phyloP scores from a whole-genome alignment of 1,139 yeast species.

The Suhomyces chickasaworum region DNA sequence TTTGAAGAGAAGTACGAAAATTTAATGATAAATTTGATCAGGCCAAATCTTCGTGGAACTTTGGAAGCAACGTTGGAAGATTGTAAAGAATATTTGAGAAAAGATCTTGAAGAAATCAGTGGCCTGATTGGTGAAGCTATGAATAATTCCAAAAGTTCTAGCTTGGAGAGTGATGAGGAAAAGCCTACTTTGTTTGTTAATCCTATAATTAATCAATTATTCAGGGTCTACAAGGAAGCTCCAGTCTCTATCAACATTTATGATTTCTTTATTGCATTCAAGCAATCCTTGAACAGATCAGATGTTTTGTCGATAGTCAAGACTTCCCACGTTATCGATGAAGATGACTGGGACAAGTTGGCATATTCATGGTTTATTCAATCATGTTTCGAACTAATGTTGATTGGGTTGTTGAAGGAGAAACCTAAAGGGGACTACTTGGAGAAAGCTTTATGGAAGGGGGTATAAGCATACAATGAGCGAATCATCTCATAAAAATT shows the following conservation, averaged over 20 bases:
- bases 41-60: conserved; percentile 40
- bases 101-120: conserved; percentile 12
- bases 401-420: conserved; percentile 44
- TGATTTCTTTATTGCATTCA: conserved; percentile 77
- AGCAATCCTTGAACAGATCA: conserved; percentile 49
- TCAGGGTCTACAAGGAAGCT: conserved; percentile 77
- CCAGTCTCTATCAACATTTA: conserved; percentile 70
- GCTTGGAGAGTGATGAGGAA: neutral
- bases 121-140: neutral
- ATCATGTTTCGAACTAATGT: conserved; percentile 42
- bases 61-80: conserved; percentile 37
- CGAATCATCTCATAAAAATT: no score
- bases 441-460: conserved; percentile 49
- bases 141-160: neutral
- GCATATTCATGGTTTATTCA: conserved; percentile 47
- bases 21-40: conserved; percentile 39
- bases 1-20: conserved; percentile 44
- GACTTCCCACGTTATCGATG: conserved; percentile 3
- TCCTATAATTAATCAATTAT: conserved; percentile 61
- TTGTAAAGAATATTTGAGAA: conserved; percentile 32
- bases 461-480: conserved; percentile 25
- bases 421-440: conserved; percentile 49
- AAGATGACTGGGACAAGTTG: conserved; percentile 30
- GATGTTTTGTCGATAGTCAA: conserved; percentile 27
- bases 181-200: conserved; percentile 25